phyloP scores from a whole-genome alignment of 495 filamentous ascomycete genomes.

The Penicillium bovifimosum region DNA sequence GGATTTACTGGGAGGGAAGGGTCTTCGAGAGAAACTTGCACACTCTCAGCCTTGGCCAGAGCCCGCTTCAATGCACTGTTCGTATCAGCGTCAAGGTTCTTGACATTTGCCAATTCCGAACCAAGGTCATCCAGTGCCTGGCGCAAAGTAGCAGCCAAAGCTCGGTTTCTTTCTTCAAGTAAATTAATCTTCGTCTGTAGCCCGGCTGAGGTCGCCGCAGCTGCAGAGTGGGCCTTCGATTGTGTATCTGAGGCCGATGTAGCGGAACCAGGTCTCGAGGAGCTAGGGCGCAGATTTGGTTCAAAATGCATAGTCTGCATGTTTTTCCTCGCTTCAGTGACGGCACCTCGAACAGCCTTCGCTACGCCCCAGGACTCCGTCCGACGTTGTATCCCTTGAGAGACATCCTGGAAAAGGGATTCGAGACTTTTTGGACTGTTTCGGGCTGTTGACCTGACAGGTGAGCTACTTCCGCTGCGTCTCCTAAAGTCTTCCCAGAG shows the following conservation, averaged over 20 bases:
- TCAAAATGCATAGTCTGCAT: constrained; percentile 58
- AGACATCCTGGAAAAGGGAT: constrained; percentile 75
- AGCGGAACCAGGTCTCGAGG: background rate
- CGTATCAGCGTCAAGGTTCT: constrained; percentile 45
- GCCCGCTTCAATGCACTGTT: constrained; percentile 38
- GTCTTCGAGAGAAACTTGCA: constrained; percentile 73
- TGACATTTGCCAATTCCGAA: constrained; percentile 37
- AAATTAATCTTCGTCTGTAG: constrained; percentile 33
- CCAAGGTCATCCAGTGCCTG: constrained; percentile 64
- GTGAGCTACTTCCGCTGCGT: constrained; percentile 28
- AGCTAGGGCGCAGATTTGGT: constrained; percentile 20
- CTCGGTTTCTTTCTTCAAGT: constrained; percentile 65
- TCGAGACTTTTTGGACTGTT: constrained; percentile 64
- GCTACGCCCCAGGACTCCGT: constrained; percentile 86
- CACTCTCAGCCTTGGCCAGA: constrained; percentile 68
- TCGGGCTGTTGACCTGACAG: constrained; percentile 41
- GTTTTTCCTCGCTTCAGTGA: constrained; percentile 73
- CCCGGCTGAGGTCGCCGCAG: constrained; percentile 11
- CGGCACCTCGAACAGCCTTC: constrained; percentile 82
- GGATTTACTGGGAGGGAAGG: constrained; percentile 43
- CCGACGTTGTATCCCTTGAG: constrained; percentile 72
- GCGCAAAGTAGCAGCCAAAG: constrained; percentile 67
- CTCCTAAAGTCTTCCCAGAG: constrained; percentile 32
- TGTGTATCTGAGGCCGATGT: background rate
- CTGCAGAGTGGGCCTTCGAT: background rate